phyloP scores from a whole-genome alignment of 495 filamentous ascomycete genomes.

The Penicillium salamii region DNA sequence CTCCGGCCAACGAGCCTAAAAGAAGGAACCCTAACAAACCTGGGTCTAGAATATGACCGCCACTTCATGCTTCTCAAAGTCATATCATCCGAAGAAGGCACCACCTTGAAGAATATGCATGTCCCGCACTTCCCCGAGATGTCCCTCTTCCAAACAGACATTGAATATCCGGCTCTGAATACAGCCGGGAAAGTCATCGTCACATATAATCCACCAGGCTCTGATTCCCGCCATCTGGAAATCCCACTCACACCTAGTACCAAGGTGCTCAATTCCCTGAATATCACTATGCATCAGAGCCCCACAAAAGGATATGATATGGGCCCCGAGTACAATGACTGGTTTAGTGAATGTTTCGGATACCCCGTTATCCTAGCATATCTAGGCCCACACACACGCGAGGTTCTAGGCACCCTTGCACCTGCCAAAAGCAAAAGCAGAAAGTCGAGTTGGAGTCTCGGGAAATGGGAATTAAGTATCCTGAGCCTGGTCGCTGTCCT shows the following conservation, averaged over 20 bases:
- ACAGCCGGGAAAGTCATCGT: conserved; percentile 50
- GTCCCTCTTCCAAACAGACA: conserved; percentile 62
- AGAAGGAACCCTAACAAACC: conserved; percentile 53
- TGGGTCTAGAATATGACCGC: conserved; percentile 74
- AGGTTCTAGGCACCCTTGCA: conserved; percentile 59
- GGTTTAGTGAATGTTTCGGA: conserved; percentile 73
- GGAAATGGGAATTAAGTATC: neutral
- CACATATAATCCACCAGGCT: conserved; percentile 44
- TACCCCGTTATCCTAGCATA: conserved; percentile 65
- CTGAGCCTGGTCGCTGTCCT: neutral
- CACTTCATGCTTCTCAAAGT: conserved; percentile 73
- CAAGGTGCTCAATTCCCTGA: conserved; percentile 44
- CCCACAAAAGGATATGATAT: conserved; percentile 65
- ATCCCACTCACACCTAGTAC: conserved; percentile 61
- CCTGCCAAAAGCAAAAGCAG: conserved; percentile 23
- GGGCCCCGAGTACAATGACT: conserved; percentile 60
- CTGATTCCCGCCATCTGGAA: conserved; percentile 34
- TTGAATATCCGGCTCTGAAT: conserved; percentile 35
- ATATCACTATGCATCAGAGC: conserved; percentile 62
- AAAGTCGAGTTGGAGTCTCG: neutral
- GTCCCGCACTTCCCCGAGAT: conserved; percentile 61
- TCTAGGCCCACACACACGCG: conserved; percentile 59
- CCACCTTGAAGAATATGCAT: conserved; percentile 62
- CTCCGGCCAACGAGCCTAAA: conserved; percentile 62
- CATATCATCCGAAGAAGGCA: conserved; percentile 25